A percentile compares a stretch with the other conserved stretches of the same genome.
Evolutionary conservation across 768 basidiomycete species (phyloP).

Genomic region (Gloeostereum incarnatum): DNA sequence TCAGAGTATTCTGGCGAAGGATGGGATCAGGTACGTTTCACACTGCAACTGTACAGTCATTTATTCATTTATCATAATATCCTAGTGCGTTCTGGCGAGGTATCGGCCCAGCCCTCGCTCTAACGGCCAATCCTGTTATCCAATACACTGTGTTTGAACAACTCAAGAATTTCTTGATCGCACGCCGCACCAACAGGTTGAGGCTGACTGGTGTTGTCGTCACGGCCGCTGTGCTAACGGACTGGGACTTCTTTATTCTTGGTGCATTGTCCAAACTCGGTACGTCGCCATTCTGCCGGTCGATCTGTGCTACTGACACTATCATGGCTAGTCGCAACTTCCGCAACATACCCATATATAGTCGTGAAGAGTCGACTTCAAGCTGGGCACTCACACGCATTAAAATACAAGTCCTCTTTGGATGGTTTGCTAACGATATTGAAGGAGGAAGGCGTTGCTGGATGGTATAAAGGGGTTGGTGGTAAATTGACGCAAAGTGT

Average conservation of each 20-base stretch:
- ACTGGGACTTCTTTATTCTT: conserved; percentile 91
- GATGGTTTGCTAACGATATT: conserved; percentile 58
- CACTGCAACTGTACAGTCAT: neutral
- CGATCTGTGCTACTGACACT: conserved; percentile 1
- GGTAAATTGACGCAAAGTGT: conserved; percentile 91
- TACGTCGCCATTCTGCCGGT: conserved; percentile 19
- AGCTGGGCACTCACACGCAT: conserved; percentile 47
- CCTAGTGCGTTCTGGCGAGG: conserved; percentile 82
- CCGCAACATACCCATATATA: conserved; percentile 70
- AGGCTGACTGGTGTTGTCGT: conserved; percentile 33
- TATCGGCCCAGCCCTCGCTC: conserved; percentile 77
- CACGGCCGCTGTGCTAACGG: conserved; percentile 45
- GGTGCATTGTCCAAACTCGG: conserved; percentile 90
- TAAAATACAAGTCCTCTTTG: conserved; percentile 54
- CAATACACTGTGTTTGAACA: conserved; percentile 96
- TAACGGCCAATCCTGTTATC: conserved; percentile 79
- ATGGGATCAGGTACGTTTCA: conserved; percentile 42
- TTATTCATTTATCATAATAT: neutral
- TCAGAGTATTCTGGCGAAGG: conserved; percentile 57
- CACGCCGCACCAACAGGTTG: conserved; percentile 46
- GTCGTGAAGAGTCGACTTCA: conserved; percentile 63
- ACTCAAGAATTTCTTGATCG: conserved; percentile 76
- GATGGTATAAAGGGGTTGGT: conserved; percentile 70
- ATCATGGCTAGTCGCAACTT: conserved; percentile 26
- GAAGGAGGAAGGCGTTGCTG: conserved; percentile 51